Percentiles rank a stretch among this genome's conserved stretches.
These are phyloP conservation scores for Aureobasidium sp. DNA, from an alignment of 2,329 filamentous ascomycete genomes.

Conservation along the genomic window DNA sequence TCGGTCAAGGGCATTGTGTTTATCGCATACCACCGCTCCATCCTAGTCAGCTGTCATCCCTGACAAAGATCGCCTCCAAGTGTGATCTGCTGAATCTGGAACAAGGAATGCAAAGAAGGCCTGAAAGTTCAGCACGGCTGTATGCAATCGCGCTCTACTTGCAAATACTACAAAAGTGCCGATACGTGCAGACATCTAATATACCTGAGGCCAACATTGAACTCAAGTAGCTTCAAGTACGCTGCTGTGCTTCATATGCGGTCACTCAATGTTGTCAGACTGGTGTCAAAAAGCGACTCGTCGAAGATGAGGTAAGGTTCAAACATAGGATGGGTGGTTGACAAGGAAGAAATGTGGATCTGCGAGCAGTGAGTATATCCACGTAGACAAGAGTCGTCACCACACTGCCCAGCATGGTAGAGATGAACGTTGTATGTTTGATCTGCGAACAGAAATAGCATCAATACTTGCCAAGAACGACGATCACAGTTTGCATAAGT, in stretches of 20 bases:
- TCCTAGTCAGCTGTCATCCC: neutral
- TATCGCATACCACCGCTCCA: neutral
- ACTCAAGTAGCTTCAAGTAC: neutral
- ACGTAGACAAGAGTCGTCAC: neutral
- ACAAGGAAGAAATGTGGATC: neutral
- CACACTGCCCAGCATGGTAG: neutral
- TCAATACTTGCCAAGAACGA: neutral
- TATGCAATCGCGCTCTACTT: neutral
- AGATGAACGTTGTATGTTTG: conserved; percentile 2
- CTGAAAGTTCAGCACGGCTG: neutral
- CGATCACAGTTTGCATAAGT: neutral
- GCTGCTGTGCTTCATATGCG: neutral
- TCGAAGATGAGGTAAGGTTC: neutral
- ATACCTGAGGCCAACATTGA: neutral
- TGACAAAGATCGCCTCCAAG: neutral
- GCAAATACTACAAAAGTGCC: neutral
- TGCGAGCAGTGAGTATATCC: neutral
- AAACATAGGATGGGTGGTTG: neutral
- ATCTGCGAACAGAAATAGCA: conserved; percentile 1
- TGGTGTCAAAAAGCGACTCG: neutral
- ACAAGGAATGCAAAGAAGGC: neutral
- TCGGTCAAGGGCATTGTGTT: neutral
- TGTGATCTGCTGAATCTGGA: neutral
- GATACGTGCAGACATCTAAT: neutral
- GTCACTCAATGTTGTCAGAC: neutral